phyloP scores from a whole-genome alignment of 192 early-diverging fungal genomes.

The Dissophora globulifera region DNA sequence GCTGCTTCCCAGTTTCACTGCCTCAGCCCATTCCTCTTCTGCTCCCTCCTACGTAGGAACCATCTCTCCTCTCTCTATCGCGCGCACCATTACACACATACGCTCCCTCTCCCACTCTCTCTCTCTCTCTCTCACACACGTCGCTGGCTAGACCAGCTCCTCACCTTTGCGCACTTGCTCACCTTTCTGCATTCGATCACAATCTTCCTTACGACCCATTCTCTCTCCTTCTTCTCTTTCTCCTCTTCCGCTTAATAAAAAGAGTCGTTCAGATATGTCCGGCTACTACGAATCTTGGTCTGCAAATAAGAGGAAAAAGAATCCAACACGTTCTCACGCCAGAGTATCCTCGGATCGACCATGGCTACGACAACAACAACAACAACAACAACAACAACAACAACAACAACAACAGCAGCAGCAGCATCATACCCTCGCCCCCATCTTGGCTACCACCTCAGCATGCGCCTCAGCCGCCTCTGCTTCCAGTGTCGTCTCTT shows the following conservation, averaged over 20 bases:
- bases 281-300: conserved; percentile 50
- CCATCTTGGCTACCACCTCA: neutral
- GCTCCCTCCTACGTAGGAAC: no score
- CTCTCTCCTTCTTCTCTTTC: neutral
- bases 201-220: neutral
- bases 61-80: no score
- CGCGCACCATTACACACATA: no score
- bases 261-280: conserved; percentile 13
- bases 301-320: conserved; percentile 33
- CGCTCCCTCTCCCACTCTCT: neutral
- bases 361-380: conserved; percentile 6
- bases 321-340: conserved; percentile 3
- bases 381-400: conserved; percentile 4
- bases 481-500: neutral
- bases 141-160: no score
- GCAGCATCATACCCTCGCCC: neutral
- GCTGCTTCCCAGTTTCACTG: no score
- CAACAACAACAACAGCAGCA: neutral
- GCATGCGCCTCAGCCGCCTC: neutral
- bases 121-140: no score
- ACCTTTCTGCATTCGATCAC: neutral
- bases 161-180: neutral
- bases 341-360: conserved; percentile 8
- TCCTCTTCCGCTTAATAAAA: conserved; percentile 1
- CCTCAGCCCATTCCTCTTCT: no score